Evolutionary conservation across 345 rosid genomes (phyloP), one percentile per base, ranked within the genome.

Genomic region (Cardiospermum halicacabum): DNA sequence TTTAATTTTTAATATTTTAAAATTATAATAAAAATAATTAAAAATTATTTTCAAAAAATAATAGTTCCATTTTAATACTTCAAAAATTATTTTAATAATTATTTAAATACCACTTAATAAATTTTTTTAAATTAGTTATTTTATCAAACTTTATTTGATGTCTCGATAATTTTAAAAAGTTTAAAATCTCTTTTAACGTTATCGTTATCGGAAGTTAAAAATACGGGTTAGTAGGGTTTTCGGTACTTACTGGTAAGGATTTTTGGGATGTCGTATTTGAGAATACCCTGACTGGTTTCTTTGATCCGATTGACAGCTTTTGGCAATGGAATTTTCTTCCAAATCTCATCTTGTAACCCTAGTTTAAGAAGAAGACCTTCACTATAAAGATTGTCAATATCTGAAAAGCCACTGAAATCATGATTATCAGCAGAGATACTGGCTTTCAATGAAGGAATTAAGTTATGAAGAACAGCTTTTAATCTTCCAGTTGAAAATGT

Each of bases 361-460:
- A 86, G 70, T 68, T 87, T 95, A 45, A 95, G 93, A 30, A 91
- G 89, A 30, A 95, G 76, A 32, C 99, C 99, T 79, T 95, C 92
- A 66, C 79, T 87, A 69, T 91, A 95, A 56, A 95, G 96, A 60
- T 70, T 74, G 69, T 91, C 99, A 1, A 95, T 84, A 62, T 95
- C 99, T 0, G 90, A 59, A 18, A 95, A 91, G 2, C 78, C 74
- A 21, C 70, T 79, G 18, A 95, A 75, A 45, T 91, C 96, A 1
- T 50, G 87, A 59, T 88, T 88, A 5, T 76, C 70, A 13, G 90
- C 83, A 2, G 96, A 82, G 68, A 95, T 81, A 78, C 81, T 91
- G 32, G 99, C 92, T 76, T 89, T 91, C 7, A 95, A 32, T 2
- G 83, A 81, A 8, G 99, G 99, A 22, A 95, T 47, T 49, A 91